Conservation (phyloP, 164 flowering plant genomes). For the Macadamia integrifolia region DNA sequence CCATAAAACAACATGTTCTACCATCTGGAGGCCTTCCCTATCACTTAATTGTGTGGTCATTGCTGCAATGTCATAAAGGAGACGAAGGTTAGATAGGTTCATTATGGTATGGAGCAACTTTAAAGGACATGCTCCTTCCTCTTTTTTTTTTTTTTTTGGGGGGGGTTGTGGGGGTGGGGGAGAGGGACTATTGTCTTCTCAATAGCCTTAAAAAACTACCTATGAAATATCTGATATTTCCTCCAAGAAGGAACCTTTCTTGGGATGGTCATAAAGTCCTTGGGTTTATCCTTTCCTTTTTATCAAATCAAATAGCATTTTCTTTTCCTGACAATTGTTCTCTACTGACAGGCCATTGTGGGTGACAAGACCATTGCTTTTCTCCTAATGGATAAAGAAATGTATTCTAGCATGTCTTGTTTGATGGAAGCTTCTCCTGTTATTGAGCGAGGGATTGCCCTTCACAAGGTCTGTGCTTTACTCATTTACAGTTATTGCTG, state of each 20-base stretch:
- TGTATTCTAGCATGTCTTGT: constrained; percentile 92
- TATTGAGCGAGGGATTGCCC: constrained; percentile 89
- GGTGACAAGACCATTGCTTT: constrained; percentile 96
- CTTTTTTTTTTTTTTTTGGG: neutral
- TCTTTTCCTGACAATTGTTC: constrained; percentile 3
- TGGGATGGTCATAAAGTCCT: neutral
- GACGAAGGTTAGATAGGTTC: too few species aligned
- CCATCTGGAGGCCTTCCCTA: neutral
- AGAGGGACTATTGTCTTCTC: neutral
- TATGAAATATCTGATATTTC: too few species aligned
- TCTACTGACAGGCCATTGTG: constrained; percentile 65
- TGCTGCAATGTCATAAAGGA: too few species aligned
- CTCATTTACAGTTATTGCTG: neutral
- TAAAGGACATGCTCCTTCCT: neutral
- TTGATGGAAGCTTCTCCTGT: constrained; percentile 67
- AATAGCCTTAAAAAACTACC: too few species aligned
- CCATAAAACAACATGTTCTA: too few species aligned
- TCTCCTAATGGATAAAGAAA: constrained; percentile 87
- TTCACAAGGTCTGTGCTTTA: constrained; percentile 75
- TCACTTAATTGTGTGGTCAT: neutral
- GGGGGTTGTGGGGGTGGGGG: neutral
- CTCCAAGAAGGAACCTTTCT: too few species aligned
- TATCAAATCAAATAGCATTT: neutral
- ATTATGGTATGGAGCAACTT: neutral
- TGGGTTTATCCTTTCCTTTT: neutral